Base-by-base conservation (phyloP, 2,329 filamentous ascomycete genomes). In the Balansia obtecta region DNA sequence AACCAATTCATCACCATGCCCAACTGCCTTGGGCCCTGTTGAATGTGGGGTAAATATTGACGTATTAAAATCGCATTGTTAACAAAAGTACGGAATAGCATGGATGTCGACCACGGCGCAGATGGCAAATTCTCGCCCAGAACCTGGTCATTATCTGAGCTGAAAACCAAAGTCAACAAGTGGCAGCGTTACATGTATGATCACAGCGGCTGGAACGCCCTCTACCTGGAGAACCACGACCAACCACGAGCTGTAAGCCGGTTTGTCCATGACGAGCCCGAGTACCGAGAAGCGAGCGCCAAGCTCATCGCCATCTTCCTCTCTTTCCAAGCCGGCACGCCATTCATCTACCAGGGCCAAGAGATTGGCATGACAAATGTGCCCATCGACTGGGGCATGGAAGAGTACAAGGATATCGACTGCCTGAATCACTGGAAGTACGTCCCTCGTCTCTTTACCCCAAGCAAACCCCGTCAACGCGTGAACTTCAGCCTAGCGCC, bases 291-390 rank as follows among this genome's bases (percentile, higher is more conserved):
- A 9, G 60, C 67, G 7, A 74, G 76, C 16, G 76, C 75, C 10
- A 84, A 84, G 64, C 72, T 83, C 64, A 66, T 85, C 15, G 74
- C 79, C 18, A 68, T 76, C 9, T 72, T 82, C 53, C 69, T 80
- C 52, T 71, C 69, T 3, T 68, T 79, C 46, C 76, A 82, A 54
- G 71, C 76, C 2, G 82, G 82, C 15, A 84, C 82, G 0, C 70
- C 80, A 0, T 85, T 82, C 58, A 66, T 85, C n/a, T 85, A 83
- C 60, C 82, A 85, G 61, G 82, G 82, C 12, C 80, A 86, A 60
- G 82, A 86, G 63, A 70, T 85, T 34, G 82, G 80, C 16, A 83
- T 84, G 76, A 69, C 73, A 34, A 85, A 85, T 57, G 71, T 83
- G 18, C 81, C 82, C 2, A 64, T 65, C 10, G 69, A 73, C 4